Evolutionary conservation across 345 rosid species (phyloP).

Genomic region (Cardamine occulta): DNA sequence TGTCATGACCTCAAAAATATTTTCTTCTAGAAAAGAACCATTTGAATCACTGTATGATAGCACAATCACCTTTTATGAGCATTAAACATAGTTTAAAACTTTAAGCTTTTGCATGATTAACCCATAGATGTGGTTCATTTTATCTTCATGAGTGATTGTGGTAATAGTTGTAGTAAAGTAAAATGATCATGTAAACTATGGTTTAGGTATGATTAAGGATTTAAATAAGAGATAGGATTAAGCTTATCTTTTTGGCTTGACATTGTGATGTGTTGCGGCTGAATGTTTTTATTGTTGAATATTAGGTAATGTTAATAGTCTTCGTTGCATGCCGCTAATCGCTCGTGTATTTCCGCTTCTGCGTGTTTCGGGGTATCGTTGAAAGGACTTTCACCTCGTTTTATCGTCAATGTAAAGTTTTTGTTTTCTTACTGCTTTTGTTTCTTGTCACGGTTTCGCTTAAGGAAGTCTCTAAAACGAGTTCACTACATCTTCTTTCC

Average conservation of each 20-base stretch:
- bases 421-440: too few relatives aligned
- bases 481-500: too few relatives aligned
- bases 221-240: not conserved
- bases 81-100: conserved; percentile 2
- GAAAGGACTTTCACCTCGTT: too few relatives aligned
- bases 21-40: conserved; percentile 12
- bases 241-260: not conserved
- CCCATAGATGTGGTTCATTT: not conserved
- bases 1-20: not conserved
- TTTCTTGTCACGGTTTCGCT: too few relatives aligned
- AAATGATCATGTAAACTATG: conserved; percentile 9
- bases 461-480: too few relatives aligned
- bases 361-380: too few relatives aligned
- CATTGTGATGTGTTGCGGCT: conserved; percentile 8
- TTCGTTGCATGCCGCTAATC: too few relatives aligned
- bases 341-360: too few relatives aligned
- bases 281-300: conserved; percentile 10
- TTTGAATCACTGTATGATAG: conserved; percentile 12
- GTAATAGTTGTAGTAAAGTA: not conserved
- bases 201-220: not conserved
- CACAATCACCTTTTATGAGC: conserved; percentile 1
- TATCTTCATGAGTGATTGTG: conserved; percentile 4
- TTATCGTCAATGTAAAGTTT: too few relatives aligned
- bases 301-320: not conserved
- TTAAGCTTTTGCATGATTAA: conserved; percentile 5